Base-by-base conservation (phyloP, 495 filamentous ascomycete genomes). In the Penicillium egyptiacum region DNA sequence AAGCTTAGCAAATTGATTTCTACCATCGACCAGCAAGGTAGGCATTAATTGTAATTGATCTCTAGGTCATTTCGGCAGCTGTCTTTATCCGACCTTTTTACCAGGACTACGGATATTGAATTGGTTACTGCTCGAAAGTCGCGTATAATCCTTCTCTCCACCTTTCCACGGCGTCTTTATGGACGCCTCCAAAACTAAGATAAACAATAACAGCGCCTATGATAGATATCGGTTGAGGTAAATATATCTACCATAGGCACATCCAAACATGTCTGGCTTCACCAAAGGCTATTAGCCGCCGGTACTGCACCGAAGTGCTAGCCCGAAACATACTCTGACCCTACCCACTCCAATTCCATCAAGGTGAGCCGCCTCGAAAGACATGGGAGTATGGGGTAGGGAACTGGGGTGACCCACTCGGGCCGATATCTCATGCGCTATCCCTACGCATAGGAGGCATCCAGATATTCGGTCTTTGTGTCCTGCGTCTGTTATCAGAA, bases 361-460 rank as follows among this genome's bases (percentile, higher is more conserved):
- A 52, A 52, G 49, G 49, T 52, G 49, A 52, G 49, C 49, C 49
- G 35, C 49, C 49, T 41, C 49, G 35, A 40, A 52, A 39, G 49
- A 52, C 25, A 40, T 12, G 17, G 28, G 45, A 48, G 45, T 48
- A 31, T 48, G 30, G 37, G 37, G 19, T 7, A 30, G 25, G 14
- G 37, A 20, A 25, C 23, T 17, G 19, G 48, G 20, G 19, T 17
- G 10, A 31, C 50, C 16, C 50, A 53, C 50, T 40, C 22, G 16
- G 26, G 2, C 23, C 50, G 22, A 7, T 14, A 28, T 42, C 37
- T 42, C 50, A 53, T 53, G 35, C 22, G 25, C 37, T 42, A 53
- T 53, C 50, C 49, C 35, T 52, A 52, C 33, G 33, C 49, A 28
- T 52, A 52, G 49, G 49, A 52, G 49, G 33, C 35, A 52, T 52